These are phyloP conservation scores for Samsoniella hepiali DNA, from an alignment of 2,329 filamentous ascomycete genomes.

Conservation along the genomic window DNA sequence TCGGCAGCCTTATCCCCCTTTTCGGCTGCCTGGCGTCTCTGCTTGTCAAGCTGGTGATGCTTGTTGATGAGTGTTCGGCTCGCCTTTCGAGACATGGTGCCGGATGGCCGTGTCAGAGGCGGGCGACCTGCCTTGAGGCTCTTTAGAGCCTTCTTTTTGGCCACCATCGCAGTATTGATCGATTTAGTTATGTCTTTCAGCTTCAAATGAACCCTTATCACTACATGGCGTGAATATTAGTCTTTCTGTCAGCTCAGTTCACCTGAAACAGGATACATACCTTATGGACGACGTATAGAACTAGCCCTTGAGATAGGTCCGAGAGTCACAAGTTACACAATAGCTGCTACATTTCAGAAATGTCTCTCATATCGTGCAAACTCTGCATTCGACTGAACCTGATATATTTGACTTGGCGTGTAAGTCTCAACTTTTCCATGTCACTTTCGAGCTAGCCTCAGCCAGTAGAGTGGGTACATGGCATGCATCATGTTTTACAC, in stretches of 20 bases:
- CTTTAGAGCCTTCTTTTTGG: constrained; percentile 45
- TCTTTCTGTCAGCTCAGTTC: background rate
- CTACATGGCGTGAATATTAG: background rate
- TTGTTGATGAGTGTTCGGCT: constrained; percentile 63
- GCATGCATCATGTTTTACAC: background rate
- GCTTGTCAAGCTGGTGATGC: constrained; percentile 64
- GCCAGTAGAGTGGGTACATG: background rate
- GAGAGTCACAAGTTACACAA: background rate
- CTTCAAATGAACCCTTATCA: no score
- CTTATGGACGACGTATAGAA: background rate
- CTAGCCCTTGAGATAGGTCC: no score
- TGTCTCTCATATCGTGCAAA: background rate
- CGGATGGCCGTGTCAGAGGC: constrained; percentile 49
- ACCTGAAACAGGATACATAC: background rate
- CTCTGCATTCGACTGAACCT: background rate
- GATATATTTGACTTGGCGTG: background rate
- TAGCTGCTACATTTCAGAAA: background rate
- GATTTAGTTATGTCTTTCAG: background rate
- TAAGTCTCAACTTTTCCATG: constrained; percentile 6
- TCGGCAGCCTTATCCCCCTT: constrained; percentile 49
- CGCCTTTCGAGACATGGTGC: constrained; percentile 62
- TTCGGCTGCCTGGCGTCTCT: constrained; percentile 51
- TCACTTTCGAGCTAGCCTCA: background rate
- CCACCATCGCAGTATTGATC: constrained; percentile 37
- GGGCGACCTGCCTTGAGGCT: constrained; percentile 51